Evolutionary conservation across 192 early-diverging fungal species (phyloP).

Genomic region (Globomyces pollinis-pini): DNA sequence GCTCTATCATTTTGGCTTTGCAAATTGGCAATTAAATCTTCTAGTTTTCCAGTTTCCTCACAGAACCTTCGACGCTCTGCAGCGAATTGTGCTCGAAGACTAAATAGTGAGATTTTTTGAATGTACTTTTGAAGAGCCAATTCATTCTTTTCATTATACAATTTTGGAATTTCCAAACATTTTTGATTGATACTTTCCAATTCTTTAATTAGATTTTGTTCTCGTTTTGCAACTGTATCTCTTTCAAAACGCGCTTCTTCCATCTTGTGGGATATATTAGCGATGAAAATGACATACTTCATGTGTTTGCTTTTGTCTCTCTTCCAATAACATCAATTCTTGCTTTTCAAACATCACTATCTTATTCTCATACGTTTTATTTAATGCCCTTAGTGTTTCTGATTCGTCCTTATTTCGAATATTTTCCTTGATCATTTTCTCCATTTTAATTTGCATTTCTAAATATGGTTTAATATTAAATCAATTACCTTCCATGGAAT

Average conservation of each 20-base stretch:
- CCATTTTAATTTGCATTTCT: background rate
- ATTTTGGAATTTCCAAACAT: slow-evolving; percentile 22
- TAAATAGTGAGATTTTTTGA: slow-evolving; percentile 10
- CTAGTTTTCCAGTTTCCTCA: slow-evolving; percentile 31
- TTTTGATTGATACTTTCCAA: slow-evolving; percentile 26
- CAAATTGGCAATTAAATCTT: slow-evolving; percentile 10
- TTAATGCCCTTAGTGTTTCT: background rate
- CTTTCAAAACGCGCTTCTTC: slow-evolving; percentile 34
- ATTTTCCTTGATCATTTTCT: slow-evolving; percentile 11
- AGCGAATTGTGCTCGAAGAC: slow-evolving; percentile 24
- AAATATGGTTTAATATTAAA: background rate
- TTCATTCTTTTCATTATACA: slow-evolving; percentile 24
- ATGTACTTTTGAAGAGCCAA: slow-evolving; percentile 15
- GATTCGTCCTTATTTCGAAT: slow-evolving; percentile 2
- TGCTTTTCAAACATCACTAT: slow-evolving; percentile 12
- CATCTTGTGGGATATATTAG: no score
- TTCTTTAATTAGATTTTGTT: slow-evolving; percentile 24
- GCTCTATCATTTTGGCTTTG: slow-evolving; percentile 33
- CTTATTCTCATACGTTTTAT: slow-evolving; percentile 10
- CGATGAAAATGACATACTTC: no score
- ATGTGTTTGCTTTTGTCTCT: slow-evolving; percentile 6
- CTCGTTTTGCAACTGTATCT: slow-evolving; percentile 30
- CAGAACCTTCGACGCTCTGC: slow-evolving; percentile 19
- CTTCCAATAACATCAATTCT: slow-evolving; percentile 9
- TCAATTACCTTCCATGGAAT: slow-evolving; percentile 3